phyloP scores from a whole-genome alignment of 495 filamentous ascomycete species.

The Aspergillus ellipticus region DNA sequence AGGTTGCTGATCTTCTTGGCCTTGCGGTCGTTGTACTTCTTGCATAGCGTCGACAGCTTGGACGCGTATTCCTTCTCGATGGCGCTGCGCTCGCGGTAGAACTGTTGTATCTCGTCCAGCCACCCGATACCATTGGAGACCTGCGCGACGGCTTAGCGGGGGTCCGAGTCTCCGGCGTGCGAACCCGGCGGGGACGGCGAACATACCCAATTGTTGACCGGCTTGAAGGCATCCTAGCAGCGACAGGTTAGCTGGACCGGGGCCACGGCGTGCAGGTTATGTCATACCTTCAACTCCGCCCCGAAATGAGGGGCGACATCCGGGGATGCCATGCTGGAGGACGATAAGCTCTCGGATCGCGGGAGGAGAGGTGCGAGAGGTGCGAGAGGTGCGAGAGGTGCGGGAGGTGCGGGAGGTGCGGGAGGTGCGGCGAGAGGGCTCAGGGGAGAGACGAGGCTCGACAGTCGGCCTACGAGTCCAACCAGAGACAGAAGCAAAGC shows the following conservation, averaged over 20 bases:
- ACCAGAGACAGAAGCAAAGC: background rate
- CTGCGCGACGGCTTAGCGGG: constrained; percentile 36
- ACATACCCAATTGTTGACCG: constrained; percentile 83
- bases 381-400: constrained; percentile 4
- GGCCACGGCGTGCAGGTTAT: background rate
- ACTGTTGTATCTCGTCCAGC: constrained; percentile 95
- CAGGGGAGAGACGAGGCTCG: no score
- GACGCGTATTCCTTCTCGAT: constrained; percentile 96
- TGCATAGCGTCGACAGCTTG: constrained; percentile 80
- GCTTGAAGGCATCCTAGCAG: constrained; percentile 83
- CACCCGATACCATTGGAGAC: constrained; percentile 82
- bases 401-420: background rate
- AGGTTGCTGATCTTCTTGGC: constrained; percentile 80
- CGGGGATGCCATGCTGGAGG: constrained; percentile 63
- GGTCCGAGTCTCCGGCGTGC: constrained; percentile 13
- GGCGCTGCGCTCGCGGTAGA: constrained; percentile 87
- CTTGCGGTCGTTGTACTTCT: constrained; percentile 97
- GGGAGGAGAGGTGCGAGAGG: background rate
- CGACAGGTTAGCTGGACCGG: background rate
- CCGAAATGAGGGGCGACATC: constrained; percentile 78
- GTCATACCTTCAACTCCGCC: constrained; percentile 78
- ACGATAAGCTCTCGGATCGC: constrained; percentile 6
- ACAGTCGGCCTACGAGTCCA: background rate
- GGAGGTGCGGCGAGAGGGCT: no score
- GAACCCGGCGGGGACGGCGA: constrained; percentile 15